phyloP scores from a whole-genome alignment of 2,329 filamentous ascomycete species.

The Sarocladium kiliense region DNA sequence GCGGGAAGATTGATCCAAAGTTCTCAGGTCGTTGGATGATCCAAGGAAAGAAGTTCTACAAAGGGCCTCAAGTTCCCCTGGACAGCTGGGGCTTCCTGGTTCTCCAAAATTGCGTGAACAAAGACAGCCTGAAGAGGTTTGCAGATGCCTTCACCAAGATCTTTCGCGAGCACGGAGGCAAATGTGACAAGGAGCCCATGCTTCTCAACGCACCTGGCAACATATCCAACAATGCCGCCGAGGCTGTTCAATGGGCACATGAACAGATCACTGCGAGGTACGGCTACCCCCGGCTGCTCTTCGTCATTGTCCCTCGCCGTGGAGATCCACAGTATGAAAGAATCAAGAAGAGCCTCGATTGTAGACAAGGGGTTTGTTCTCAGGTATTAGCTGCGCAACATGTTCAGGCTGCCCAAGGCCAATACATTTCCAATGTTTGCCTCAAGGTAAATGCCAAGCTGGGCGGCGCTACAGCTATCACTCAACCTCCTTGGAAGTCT shows the following conservation, averaged over 20 bases:
- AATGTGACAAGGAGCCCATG: conserved; percentile 27
- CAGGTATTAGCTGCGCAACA: conserved; percentile 72
- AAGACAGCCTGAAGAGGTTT: conserved; percentile 24
- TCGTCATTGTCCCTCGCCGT: conserved; percentile 71
- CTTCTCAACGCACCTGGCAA: conserved; percentile 27
- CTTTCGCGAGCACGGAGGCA: conserved; percentile 47
- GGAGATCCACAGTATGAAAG: conserved; percentile 71
- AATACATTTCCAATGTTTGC: conserved; percentile 89
- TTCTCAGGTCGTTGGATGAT: conserved; percentile 83
- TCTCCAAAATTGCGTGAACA: conserved; percentile 37
- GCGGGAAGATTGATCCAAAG: conserved; percentile 53
- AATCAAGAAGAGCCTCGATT: conserved; percentile 86
- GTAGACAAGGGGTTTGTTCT: conserved; percentile 74
- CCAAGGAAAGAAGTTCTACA: conserved; percentile 71
- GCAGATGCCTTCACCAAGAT: conserved; percentile 29
- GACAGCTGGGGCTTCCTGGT: conserved; percentile 71
- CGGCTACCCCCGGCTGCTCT: conserved; percentile 64
- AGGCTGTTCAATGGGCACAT: conserved; percentile 40
- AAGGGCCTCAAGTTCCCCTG: conserved; percentile 57
- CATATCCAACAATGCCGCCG: conserved; percentile 36
- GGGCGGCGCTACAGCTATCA: conserved; percentile 67
- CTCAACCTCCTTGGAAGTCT: conserved; percentile 27
- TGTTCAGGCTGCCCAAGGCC: conserved; percentile 62
- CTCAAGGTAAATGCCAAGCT: conserved; percentile 98
- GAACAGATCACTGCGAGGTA: conserved; percentile 49